Evolutionary conservation across 2,329 filamentous ascomycete species (phyloP).

Genomic region (Nigrospora osmanthi): DNA sequence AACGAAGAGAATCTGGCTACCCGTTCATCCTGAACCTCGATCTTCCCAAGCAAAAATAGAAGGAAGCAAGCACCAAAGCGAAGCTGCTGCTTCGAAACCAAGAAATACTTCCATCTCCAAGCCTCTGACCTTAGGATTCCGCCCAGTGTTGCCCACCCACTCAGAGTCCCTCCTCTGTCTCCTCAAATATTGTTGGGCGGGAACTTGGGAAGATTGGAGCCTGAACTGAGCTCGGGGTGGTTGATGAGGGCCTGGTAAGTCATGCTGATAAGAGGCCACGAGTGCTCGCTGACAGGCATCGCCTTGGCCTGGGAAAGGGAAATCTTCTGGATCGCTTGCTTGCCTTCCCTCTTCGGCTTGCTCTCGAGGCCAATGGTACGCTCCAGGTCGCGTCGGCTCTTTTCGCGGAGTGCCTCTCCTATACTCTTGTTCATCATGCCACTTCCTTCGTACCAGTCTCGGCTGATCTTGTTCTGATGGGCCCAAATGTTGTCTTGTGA

Average conservation of each 20-base stretch:
- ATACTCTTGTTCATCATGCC: slow-evolving; percentile 25
- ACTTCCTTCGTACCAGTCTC: slow-evolving; percentile 30
- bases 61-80: no score
- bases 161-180: no score
- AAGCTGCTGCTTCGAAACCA: no score
- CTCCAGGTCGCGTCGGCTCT: slow-evolving; percentile 16
- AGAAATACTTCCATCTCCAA: no score
- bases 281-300: slow-evolving; percentile 29
- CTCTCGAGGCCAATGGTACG: slow-evolving; percentile 28
- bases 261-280: slow-evolving; percentile 33
- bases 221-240: slow-evolving; percentile 7
- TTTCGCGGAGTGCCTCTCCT: slow-evolving; percentile 20
- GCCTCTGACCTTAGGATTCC: no score
- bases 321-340: slow-evolving; percentile 15
- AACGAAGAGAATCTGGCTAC: no score
- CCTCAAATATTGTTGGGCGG: background rate
- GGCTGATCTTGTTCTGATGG: slow-evolving; percentile 21
- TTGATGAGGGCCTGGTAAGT: slow-evolving; percentile 20
- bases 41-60: no score
- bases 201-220: slow-evolving; percentile 9
- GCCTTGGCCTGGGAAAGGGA: slow-evolving; percentile 28
- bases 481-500: slow-evolving; percentile 13
- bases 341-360: slow-evolving; percentile 20
- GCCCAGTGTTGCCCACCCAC: no score
- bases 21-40: no score